Base-by-base conservation (phyloP, 768 basidiomycete species). In the Calvatia gigantea region DNA sequence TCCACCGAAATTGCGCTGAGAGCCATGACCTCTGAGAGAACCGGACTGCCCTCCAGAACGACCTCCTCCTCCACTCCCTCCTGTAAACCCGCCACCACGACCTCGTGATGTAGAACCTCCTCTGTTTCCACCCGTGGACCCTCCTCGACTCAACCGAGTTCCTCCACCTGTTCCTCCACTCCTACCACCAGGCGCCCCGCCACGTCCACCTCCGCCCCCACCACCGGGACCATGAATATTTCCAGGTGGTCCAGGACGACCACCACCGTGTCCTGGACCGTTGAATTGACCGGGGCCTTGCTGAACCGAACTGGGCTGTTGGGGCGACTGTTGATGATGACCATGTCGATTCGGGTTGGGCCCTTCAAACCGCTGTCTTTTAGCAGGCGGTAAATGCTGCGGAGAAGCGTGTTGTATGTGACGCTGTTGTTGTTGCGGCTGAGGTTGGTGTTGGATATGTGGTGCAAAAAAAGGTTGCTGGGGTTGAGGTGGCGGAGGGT, bases 321-420 rank as follows among this genome's bases (percentile, higher is more conserved):
- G 76, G 17, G 73, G 75, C 14, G 76, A 77, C 12, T 75, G 80
- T 27, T 79, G 81, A 46, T 70, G 68, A 58, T 77, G 81, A 61
- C 72, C 75, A 54, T 78, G 78, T 47, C 78, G 75, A 61, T 73
- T 76, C 41, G 77, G 73, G 58, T 73, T 81, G 1, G 89, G 89
- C 4, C 85, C 86, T 66, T 96, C 94, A 65, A 94, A 94, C 39
- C 93, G 82, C 62, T 87, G 92, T 51, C 94, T 78, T 69, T 97
- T 97, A 1, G 93, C 93, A 2, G 94, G 94, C 7, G 94, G 94
- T n/a, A 86, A 75, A 64, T 91, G 87, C 62, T 89, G 89, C 32
- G 87, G 86, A 8, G 87, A 82, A 0, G 82, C 73, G 60, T 91
- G 88, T 60, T 86, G 74, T 49, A 77, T 59, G 47, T 80, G 81